A percentile compares a stretch with the other conserved stretches of the same genome.
Evolutionary conservation across 176 grass and related monocot species (phyloP).

Genomic region (Juncus inflexus): DNA sequence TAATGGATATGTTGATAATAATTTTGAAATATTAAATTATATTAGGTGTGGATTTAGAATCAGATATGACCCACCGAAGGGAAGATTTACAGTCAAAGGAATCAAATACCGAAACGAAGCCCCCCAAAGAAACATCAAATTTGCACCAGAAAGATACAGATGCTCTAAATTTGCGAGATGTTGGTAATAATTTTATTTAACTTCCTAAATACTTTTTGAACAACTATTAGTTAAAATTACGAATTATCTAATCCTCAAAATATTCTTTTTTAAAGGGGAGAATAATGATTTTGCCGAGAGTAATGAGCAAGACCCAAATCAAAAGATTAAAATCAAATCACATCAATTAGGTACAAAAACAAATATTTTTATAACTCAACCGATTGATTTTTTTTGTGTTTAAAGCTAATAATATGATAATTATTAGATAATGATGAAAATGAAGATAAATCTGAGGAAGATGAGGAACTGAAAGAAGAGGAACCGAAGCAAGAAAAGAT

Average conservation of each 20-base stretch:
- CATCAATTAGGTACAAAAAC: constrained; percentile 1
- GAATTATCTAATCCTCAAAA: not conserved
- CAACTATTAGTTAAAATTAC: no score
- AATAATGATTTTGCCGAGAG: constrained; percentile 22
- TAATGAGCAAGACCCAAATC: constrained; percentile 6
- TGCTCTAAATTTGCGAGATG: not conserved
- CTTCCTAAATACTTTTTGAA: no score
- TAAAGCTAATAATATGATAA: constrained; percentile 4
- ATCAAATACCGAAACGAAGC: constrained; percentile 13
- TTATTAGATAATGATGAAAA: constrained; percentile 23
- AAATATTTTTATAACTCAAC: not conserved
- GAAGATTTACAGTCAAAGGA: constrained; percentile 5
- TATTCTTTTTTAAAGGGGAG: constrained; percentile 23
- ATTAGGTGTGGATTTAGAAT: constrained; percentile 14
- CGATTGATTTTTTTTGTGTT: constrained; percentile 7
- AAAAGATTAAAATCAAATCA: constrained; percentile 4
- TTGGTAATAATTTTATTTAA: constrained; percentile 11
- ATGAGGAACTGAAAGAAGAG: constrained; percentile 5
- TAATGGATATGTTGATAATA: not conserved
- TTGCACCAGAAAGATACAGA: not conserved
- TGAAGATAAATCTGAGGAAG: constrained; percentile 10
- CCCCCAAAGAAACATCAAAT: not conserved
- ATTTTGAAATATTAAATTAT: constrained; percentile 14
- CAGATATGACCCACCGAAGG: not conserved
- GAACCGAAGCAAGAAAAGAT: constrained; percentile 12